Percentiles rank a stretch among this genome's conserved stretches.
These are phyloP conservation scores for Cystobasidium sp. DNA, from an alignment of 1,284 basidiomycete species.

Conservation along the genomic window DNA sequence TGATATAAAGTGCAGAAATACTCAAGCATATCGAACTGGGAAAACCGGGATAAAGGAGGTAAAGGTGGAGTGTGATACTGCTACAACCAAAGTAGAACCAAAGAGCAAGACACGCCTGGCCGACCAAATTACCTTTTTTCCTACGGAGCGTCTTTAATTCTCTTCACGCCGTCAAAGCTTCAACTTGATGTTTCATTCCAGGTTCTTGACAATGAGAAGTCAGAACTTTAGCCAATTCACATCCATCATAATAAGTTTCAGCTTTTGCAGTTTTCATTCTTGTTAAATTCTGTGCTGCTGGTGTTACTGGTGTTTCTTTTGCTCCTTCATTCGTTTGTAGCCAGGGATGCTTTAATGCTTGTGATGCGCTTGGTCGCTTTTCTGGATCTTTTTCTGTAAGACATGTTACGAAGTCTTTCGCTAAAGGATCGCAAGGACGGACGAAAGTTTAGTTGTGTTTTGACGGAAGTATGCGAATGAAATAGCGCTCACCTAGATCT, in stretches of 20 bases:
- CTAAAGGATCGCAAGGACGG: conserved; percentile 1
- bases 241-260: conserved; percentile 38
- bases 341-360: conserved; percentile 50
- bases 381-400: conserved; percentile 47
- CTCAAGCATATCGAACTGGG: too few species aligned
- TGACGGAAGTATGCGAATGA: background rate
- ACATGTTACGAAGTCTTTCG: conserved; percentile 50
- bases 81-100: too few species aligned
- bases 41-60: too few species aligned
- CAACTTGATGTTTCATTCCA: background rate
- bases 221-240: conserved; percentile 26
- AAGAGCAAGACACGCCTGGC: too few species aligned
- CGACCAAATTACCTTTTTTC: background rate
- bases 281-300: conserved; percentile 24
- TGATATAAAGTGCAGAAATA: too few species aligned
- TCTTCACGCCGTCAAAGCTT: conserved; percentile 4
- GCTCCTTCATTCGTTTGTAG: conserved; percentile 5
- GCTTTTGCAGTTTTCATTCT: conserved; percentile 38
- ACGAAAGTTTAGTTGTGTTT: too few species aligned
- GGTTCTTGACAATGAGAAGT: conserved; percentile 31
- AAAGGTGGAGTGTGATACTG: too few species aligned
- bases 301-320: background rate
- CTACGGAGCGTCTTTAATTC: too few species aligned
- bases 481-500: conserved; percentile 42
- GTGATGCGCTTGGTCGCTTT: conserved; percentile 45